Evolutionary conservation across 352 stramenopile genomes (phyloP).

Genomic region (Halophytophthora polymorphica): DNA sequence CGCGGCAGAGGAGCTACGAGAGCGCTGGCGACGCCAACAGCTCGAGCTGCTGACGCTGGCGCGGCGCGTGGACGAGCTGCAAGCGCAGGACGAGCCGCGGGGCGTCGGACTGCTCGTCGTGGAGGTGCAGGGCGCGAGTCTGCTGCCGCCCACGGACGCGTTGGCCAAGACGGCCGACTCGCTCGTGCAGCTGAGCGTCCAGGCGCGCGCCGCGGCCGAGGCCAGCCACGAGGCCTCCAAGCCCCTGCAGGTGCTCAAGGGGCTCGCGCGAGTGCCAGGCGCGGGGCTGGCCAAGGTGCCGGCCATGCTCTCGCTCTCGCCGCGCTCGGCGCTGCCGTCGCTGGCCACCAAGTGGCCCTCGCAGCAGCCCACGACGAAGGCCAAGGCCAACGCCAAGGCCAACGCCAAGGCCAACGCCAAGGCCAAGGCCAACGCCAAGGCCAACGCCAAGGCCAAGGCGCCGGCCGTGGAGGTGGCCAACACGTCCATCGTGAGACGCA

Average conservation of each 20-base stretch:
- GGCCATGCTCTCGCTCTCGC: no score
- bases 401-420: background rate
- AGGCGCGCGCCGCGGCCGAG: conserved; percentile 9
- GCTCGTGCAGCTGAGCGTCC: conserved; percentile 52
- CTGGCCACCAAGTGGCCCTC: no score
- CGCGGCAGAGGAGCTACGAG: conserved; percentile 63
- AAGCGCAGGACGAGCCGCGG: conserved; percentile 3
- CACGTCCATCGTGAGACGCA: conserved; percentile 62
- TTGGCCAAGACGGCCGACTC: conserved; percentile 52
- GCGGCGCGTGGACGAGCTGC: conserved; percentile 36
- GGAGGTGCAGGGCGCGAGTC: conserved; percentile 60
- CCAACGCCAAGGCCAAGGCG: background rate
- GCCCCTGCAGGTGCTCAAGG: no score
- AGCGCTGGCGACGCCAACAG: conserved; percentile 47
- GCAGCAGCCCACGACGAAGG: conserved; percentile 11
- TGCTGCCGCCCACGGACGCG: conserved; percentile 57
- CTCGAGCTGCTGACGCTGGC: conserved; percentile 35
- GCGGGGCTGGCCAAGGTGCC: no score
- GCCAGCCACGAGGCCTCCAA: conserved; percentile 3
- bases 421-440: conserved; percentile 5
- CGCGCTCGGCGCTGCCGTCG: background rate
- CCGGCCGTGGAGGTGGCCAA: conserved; percentile 21
- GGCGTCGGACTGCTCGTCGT: conserved; percentile 46
- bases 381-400: conserved; percentile 4
- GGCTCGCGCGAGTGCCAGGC: no score